Percentiles rank a stretch among this genome's conserved stretches.
Conservation (phyloP, 2,329 filamentous ascomycete species). For the Myriosclerotinia curreyana region DNA sequence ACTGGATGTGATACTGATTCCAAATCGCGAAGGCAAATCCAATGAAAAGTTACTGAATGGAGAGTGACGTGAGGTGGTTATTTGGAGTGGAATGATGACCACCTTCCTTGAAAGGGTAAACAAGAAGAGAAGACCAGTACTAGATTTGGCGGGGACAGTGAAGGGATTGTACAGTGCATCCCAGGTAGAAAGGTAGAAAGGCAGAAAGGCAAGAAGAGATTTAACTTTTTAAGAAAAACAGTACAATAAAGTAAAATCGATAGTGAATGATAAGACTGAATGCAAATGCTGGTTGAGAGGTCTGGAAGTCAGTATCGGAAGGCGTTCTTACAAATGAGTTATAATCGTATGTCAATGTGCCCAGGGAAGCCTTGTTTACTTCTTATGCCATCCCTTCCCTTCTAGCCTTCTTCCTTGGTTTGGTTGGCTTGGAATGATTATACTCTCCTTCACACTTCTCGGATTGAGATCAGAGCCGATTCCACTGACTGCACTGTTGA, state of each 20-base stretch:
- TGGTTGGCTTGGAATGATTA: not conserved
- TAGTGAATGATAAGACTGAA: not conserved
- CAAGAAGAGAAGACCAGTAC: not conserved
- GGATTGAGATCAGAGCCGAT: not conserved
- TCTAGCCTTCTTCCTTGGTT: conserved; percentile 8
- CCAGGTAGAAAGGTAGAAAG: not conserved
- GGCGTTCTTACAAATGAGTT: conserved; percentile 15
- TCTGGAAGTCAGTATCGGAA: conserved; percentile 5
- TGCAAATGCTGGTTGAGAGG: not conserved
- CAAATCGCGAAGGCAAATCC: not conserved
- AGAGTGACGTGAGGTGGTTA: not conserved
- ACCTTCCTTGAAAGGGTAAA: conserved; percentile 5
- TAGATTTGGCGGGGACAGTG: not conserved
- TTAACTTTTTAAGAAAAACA: not conserved
- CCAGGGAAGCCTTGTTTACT: conserved; percentile 14
- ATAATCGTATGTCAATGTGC: not conserved
- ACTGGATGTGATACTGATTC: not conserved
- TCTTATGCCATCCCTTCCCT: not conserved
- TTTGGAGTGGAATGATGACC: not conserved
- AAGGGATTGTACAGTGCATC: no score
- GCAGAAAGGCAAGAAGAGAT: not conserved
- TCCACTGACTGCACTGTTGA: not conserved
- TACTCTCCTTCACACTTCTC: not conserved
- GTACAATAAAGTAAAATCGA: not conserved
- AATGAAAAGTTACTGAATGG: not conserved